A percentile compares a stretch with the other conserved stretches of the same genome.
phyloP scores from a whole-genome alignment of 352 stramenopile genomes.

The Pythium folliculosum region DNA sequence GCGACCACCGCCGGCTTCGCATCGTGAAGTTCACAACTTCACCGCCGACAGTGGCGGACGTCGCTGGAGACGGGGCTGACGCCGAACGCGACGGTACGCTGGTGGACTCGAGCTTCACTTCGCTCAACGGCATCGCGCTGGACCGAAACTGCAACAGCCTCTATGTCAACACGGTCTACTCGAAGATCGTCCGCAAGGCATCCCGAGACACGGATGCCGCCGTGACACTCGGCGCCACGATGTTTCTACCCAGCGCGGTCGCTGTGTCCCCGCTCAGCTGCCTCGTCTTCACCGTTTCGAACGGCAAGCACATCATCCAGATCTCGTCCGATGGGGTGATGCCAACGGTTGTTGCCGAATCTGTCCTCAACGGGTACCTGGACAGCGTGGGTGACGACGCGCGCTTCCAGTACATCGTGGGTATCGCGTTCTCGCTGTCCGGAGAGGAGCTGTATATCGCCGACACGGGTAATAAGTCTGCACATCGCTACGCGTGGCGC shows the following conservation, averaged over 20 bases:
- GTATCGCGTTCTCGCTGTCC: neutral
- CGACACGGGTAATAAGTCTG: neutral
- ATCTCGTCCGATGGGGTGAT: too few relatives aligned
- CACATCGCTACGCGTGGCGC: neutral
- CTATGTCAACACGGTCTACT: neutral
- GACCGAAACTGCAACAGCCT: neutral
- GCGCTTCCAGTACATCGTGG: neutral
- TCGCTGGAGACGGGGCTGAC: neutral
- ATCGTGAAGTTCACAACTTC: neutral
- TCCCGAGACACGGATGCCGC: too few relatives aligned
- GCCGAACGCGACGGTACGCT: neutral
- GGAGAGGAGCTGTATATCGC: neutral
- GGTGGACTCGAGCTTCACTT: neutral
- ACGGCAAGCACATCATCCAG: too few relatives aligned
- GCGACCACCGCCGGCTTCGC: too few relatives aligned
- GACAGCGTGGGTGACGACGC: neutral
- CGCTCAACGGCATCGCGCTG: neutral
- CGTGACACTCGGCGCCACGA: too few relatives aligned
- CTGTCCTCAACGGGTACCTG: neutral
- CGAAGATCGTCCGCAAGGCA: too few relatives aligned
- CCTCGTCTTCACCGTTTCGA: too few relatives aligned
- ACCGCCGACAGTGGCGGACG: neutral
- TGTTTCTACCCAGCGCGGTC: too few relatives aligned
- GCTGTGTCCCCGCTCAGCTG: too few relatives aligned
- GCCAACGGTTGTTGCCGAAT: neutral